Base-by-base conservation (phyloP, 331 rosid genomes). In the Rosa hybrid region DNA sequence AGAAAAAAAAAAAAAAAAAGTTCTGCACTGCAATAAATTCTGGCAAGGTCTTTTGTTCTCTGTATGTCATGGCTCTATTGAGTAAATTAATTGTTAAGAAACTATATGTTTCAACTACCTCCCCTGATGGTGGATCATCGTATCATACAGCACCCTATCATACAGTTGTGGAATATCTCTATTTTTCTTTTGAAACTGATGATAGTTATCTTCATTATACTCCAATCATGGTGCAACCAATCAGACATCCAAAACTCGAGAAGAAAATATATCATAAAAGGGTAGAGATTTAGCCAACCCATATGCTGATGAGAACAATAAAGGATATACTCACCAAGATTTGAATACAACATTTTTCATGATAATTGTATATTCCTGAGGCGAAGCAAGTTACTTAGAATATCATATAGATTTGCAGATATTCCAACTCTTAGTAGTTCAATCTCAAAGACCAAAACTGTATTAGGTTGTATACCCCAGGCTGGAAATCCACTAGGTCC, bases 381-480 rank as follows among this genome's bases (percentile, higher is more conserved):
- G 44, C 44, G n/a, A 34, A 7, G n/a, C 44, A 65, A 30, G 21
- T 65, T 34, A 65, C 21, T 14, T 30, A 65, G 10, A 21, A 30
- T 30, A 68, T 68, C 79, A 45, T 45, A 62, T 2, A 12, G 49
- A 7, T 59, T 34, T 57, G 71, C 53, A 38, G 18, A 45, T 60
- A 44, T 38, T 56, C 42, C 65, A 39, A 80, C 46, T 49, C 51
- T 72, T 6, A 93, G 87, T 84, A 95, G 92, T 87, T 95, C 97
- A 12, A 95, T 95, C 86, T 95, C 99, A 64, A 92, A 95, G 16
- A 89, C 91, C 87, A 95, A 77, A 71, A 77, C 81, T 39, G 99
- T 89, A 84, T 93, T 89, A 34, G 99, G 96, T 72, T 86, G 89
- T 63, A 95, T 95, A 42, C 97, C 99, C 98, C 99, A 93, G 10